Conservation (phyloP, 257 asterid genomes). For the Voacanga thouarsii region DNA sequence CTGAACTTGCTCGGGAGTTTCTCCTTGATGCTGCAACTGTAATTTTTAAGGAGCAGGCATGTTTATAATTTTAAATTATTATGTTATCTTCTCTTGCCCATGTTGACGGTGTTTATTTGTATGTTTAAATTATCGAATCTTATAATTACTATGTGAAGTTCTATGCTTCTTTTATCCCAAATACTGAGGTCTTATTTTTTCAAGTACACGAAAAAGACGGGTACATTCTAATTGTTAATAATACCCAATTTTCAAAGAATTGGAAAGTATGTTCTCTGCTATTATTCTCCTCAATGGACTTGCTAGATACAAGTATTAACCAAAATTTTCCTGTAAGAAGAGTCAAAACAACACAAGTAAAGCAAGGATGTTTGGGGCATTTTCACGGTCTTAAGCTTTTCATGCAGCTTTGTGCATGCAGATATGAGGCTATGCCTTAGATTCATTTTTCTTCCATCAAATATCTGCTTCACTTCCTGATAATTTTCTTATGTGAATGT, state of each 20-base stretch:
- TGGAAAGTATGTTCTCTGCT: neutral
- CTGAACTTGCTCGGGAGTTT: slow-evolving; percentile 99
- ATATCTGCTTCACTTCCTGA: neutral
- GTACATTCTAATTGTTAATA: neutral
- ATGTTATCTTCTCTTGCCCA: neutral
- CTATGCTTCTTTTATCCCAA: slow-evolving; percentile 5
- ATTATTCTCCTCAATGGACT: neutral
- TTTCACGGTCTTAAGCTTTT: neutral
- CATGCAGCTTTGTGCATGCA: neutral
- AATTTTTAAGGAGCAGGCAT: slow-evolving; percentile 96
- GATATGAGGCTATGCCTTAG: neutral
- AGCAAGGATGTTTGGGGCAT: too few relatives aligned
- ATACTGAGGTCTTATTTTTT: neutral
- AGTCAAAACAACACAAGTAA: neutral
- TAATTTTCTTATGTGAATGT: slow-evolving; percentile 7
- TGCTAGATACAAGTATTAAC: neutral
- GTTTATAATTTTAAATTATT: slow-evolving; percentile 22
- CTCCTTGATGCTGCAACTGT: slow-evolving; percentile 99
- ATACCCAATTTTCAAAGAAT: neutral
- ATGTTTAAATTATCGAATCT: neutral
- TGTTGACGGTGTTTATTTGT: neutral
- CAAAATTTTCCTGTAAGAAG: neutral
- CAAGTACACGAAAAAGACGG: neutral
- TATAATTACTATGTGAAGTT: neutral
- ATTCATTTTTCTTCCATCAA: neutral